Percentiles rank a stretch among this genome's conserved stretches.
Conservation (phyloP, 805 yeast genomes). For the Jamesozyma hellenica region DNA sequence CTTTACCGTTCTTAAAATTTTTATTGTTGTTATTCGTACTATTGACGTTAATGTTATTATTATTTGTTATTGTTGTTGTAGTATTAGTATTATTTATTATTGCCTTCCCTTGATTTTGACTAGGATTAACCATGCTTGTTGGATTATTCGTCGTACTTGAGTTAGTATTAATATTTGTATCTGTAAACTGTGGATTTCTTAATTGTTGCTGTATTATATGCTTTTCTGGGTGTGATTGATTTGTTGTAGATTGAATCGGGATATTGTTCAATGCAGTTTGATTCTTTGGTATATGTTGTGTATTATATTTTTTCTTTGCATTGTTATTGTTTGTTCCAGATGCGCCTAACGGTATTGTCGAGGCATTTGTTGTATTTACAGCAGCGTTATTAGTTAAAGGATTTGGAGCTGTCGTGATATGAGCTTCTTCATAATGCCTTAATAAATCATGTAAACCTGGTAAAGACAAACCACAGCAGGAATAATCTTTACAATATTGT, state of each 20-base stretch:
- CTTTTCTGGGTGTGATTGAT: conserved; percentile 1
- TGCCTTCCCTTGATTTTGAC: background rate
- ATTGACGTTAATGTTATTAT: background rate
- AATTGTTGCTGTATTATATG: conserved; percentile 6
- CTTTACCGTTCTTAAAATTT: background rate
- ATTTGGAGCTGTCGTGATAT: conserved; percentile 53
- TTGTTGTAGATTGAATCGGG: background rate
- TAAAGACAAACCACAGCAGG: conserved; percentile 86
- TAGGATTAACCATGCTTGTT: no score
- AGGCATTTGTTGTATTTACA: conserved; percentile 1
- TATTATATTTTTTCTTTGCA: no score
- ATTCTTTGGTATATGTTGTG: no score
- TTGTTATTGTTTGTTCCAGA: no score
- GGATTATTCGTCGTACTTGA: background rate
- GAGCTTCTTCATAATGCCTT: conserved; percentile 94
- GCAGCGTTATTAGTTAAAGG: background rate
- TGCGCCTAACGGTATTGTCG: no score
- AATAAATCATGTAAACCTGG: conserved; percentile 91
- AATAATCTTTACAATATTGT: conserved; percentile 91
- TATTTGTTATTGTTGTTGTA: background rate
- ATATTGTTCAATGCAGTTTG: background rate
- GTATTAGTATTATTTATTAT: background rate
- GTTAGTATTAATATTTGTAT: background rate
- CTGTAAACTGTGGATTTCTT: conserved; percentile 1
- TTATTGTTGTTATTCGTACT: background rate